Conservation (phyloP, 768 basidiomycete genomes). For the Omphalotus guepiniiformis region DNA sequence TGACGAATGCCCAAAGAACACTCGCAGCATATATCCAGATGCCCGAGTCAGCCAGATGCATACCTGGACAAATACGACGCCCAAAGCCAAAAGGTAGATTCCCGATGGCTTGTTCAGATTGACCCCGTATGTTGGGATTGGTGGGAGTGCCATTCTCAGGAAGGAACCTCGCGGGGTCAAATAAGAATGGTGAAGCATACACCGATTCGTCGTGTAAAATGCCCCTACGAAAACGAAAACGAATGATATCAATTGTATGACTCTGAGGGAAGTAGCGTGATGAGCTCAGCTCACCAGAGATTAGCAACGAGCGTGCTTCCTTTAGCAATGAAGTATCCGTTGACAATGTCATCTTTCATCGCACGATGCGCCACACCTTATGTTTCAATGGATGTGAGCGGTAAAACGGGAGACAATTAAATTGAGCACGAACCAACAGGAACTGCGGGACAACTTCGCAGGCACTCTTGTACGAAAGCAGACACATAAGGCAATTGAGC, state of each 20-base stretch:
- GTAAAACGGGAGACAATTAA: neutral
- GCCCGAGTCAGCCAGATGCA: conserved; percentile 11
- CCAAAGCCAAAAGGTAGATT: conserved; percentile 21
- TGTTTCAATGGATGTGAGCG: neutral
- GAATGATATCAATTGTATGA: no score
- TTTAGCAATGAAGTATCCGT: conserved; percentile 25
- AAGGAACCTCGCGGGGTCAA: conserved; percentile 35
- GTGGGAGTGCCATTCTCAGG: neutral
- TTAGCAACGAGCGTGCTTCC: conserved; percentile 34
- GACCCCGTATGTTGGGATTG: neutral
- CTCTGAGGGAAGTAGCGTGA: no score
- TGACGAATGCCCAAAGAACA: conserved; percentile 16
- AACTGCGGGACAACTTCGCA: conserved; percentile 8
- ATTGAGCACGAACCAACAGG: conserved; percentile 19
- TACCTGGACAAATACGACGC: conserved; percentile 19
- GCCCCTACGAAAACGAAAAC: no score
- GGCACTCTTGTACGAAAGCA: conserved; percentile 15
- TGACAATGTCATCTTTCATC: conserved; percentile 24
- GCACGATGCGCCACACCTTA: conserved; percentile 22
- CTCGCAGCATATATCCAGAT: conserved; percentile 13
- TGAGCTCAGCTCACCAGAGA: no score
- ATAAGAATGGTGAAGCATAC: conserved; percentile 28
- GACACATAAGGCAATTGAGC: conserved; percentile 13
- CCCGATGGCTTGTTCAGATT: neutral
- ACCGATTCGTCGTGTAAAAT: conserved; percentile 27